Base-by-base conservation (phyloP, 495 filamentous ascomycete genomes). In the Trichoderma parareesei region DNA sequence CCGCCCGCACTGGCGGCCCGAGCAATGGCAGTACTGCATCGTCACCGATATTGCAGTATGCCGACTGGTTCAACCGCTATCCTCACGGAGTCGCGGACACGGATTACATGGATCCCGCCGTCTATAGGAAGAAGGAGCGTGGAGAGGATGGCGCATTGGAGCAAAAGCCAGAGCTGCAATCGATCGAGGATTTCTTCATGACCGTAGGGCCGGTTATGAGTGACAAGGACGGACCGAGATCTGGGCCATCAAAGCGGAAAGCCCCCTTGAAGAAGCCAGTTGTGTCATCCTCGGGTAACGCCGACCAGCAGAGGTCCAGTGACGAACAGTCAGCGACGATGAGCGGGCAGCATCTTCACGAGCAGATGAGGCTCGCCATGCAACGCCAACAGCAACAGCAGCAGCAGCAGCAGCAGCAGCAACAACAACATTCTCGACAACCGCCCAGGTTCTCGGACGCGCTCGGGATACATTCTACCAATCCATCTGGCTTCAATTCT, bases 31-130 rank as follows among this genome's bases (percentile, higher is more conserved):
- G 74, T 61, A 72, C 75, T 33, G 64, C 76, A 16, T 75, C 85
- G 46, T 86, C 85, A 27, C 76, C 83, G 13, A 90, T 97, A 73
- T 93, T 97, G 77, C 93, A 97, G 71, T 98, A 98, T 69, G 93
- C 93, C 43, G 94, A 98, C 74, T 98, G 94, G 94, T 97, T 97
- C 71, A 87, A 93, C 71, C 87, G 90, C 68, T 97, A 97, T 76
- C 94, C 94, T 1, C 91, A 94, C 69, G 94, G 94, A 11, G 90
- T 97, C 27, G 90, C 90, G 38, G 83, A 88, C 63, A 80, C 87
- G 10, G 89, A 94, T 74, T 94, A 89, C 76, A 89, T 93, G 68
- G 91, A 93, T 67, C 88, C 91, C 0, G 87, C 86, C 44, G 76
- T 79, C 1, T 82, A 84, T 65, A 79, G 84, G 72, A 85, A 85